A percentile compares a stretch with the other conserved stretches of the same genome.
These are phyloP conservation scores for Pulveroboletus sp. DNA, from an alignment of 768 basidiomycete genomes.

Conservation along the genomic window DNA sequence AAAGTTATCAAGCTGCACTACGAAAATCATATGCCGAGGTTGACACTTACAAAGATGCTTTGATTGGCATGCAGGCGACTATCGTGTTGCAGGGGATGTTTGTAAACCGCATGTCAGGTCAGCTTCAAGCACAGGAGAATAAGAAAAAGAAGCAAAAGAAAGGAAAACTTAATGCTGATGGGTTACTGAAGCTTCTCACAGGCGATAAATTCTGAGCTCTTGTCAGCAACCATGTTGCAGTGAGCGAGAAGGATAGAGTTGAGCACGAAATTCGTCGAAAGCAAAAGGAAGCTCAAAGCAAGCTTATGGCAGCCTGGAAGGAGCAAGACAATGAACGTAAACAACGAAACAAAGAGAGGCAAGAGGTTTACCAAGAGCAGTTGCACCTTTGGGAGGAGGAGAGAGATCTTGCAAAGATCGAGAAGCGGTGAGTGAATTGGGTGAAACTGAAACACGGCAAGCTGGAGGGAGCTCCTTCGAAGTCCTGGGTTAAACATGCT, in stretches of 20 bases:
- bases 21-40: neutral
- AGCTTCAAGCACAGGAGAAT: constrained; percentile 18
- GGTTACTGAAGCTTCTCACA: constrained; percentile 19
- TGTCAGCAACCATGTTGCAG: constrained; percentile 2
- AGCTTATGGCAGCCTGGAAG: constrained; percentile 17
- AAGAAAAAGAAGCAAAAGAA: constrained; percentile 11
- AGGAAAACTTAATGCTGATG: constrained; percentile 13
- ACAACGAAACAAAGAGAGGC: neutral
- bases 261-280: neutral
- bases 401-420: neutral
- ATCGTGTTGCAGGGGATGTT: constrained; percentile 14
- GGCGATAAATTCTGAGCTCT: constrained; percentile 12
- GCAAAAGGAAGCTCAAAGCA: neutral
- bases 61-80: constrained; percentile 14
- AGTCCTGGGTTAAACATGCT: neutral
- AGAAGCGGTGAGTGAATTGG: neutral
- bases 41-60: neutral
- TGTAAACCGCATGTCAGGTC: constrained; percentile 8
- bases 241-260: neutral
- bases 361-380: neutral
- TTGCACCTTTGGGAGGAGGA: neutral
- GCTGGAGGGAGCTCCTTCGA: neutral
- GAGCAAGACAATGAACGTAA: constrained; percentile 9
- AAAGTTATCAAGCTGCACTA: neutral
- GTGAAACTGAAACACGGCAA: neutral